These are phyloP conservation scores for Penicillium carneum DNA, from an alignment of 2,329 filamentous ascomycete genomes.

Conservation along the genomic window DNA sequence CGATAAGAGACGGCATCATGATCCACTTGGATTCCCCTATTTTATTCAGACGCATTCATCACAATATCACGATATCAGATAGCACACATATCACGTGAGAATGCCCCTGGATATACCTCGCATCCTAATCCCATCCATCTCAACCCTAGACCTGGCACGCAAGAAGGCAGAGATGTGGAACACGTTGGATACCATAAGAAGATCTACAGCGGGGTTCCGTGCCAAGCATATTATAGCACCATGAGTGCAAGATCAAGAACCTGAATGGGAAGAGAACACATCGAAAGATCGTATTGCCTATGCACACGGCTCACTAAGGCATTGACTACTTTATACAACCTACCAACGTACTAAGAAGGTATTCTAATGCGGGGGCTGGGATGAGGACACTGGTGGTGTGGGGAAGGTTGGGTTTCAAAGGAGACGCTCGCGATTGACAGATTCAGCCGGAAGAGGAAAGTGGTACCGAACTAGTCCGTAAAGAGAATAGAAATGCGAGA, in stretches of 20 bases:
- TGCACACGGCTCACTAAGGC: not conserved
- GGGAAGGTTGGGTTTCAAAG: constrained; percentile 5
- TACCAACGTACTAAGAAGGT: not conserved
- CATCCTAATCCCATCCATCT: not conserved
- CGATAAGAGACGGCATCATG: not conserved
- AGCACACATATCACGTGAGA: not conserved
- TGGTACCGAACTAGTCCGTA: too few relatives aligned
- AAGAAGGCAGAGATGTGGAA: not conserved
- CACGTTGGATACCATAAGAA: not conserved
- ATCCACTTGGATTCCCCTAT: constrained; percentile 6
- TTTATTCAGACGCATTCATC: not conserved
- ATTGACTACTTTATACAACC: not conserved
- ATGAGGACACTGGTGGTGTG: not conserved
- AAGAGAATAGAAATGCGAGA: not conserved
- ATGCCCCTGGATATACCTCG: not conserved
- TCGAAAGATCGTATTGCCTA: not conserved
- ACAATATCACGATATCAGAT: not conserved
- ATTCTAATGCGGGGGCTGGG: not conserved
- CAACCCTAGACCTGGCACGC: not conserved
- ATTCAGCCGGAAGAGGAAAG: not conserved
- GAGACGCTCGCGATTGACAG: not conserved
- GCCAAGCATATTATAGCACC: not conserved
- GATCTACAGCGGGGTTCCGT: constrained; percentile 11
- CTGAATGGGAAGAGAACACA: not conserved
- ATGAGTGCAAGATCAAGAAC: not conserved